phyloP scores from a whole-genome alignment of 2,329 filamentous ascomycete species.

The Ceratocystis smalleyi region DNA sequence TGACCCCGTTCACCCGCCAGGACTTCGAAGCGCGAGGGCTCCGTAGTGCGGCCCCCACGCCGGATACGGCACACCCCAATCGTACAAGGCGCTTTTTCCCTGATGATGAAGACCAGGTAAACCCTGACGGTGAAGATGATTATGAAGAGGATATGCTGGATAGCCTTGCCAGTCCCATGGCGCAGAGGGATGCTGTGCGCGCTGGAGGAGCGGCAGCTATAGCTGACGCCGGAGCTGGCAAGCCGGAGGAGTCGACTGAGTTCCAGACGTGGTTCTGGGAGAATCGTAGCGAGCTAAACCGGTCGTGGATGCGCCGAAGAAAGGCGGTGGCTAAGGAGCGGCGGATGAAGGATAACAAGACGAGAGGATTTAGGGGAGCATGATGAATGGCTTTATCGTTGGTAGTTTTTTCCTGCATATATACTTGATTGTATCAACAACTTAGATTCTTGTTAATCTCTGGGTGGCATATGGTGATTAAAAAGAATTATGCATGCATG shows the following conservation, averaged over 20 bases:
- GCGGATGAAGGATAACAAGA: constrained; percentile 48
- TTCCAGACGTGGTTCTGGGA: constrained; percentile 57
- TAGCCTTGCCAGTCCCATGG: constrained; percentile 5
- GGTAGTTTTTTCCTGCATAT: neutral
- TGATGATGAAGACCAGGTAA: constrained; percentile 31
- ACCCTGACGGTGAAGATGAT: constrained; percentile 27
- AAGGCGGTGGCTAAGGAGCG: constrained; percentile 51
- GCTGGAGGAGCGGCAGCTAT: constrained; percentile 18
- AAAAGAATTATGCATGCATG: no score
- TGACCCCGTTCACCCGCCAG: constrained; percentile 68
- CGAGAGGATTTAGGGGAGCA: constrained; percentile 27
- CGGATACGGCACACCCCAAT: constrained; percentile 70
- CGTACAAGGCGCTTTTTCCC: constrained; percentile 46
- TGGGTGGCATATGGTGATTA: neutral
- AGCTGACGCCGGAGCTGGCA: constrained; percentile 10
- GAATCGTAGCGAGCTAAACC: constrained; percentile 47
- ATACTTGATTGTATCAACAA: neutral
- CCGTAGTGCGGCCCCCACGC: constrained; percentile 86
- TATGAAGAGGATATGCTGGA: constrained; percentile 22
- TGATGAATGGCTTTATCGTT: neutral
- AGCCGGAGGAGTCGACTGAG: constrained; percentile 26
- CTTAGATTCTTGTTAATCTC: neutral
- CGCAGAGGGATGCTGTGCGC: constrained; percentile 5
- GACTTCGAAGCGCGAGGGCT: constrained; percentile 60
- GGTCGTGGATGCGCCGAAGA: constrained; percentile 49